Evolutionary conservation across 2,329 filamentous ascomycete genomes (phyloP), one percentile per base, ranked within the genome.

Genomic region (Calonectria henricotiae): DNA sequence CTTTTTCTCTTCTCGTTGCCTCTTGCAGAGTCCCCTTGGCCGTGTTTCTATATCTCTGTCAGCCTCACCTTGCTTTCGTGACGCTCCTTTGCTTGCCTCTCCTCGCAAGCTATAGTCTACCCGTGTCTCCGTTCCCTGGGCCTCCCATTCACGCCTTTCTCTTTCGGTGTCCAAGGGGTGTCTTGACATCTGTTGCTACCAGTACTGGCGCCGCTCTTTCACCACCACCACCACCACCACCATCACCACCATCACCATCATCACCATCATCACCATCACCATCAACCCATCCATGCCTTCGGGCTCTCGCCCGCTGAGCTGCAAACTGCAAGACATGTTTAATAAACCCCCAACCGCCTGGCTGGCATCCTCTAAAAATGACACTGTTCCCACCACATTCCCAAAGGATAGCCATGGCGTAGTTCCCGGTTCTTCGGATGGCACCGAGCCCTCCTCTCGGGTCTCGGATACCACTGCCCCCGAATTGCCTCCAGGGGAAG

Each of bases 271-370:
- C 46, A 49, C n/a, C 6, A 35, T 11, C 11, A 23, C 51, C 32
- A 35, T 5, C 30, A n/a, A 30, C 49, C 25, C 3, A 54, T 20
- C 30, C 35, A 54, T 55, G 51, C 12, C 51, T 0, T 55, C 51
- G 32, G 51, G 23, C 23, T 37, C 51, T 7, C 32, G 30, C 35
- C 32, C 51, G n/a, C 32, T 20, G 20, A 25, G 51, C 13, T 17
- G n/a, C 30, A 55, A 55, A 55, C 35, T 37, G 51, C 30, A 37
- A 20, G 6, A 35, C 51, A 20, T 55, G 30, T 37, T 55, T 55
- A 55, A 55, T 55, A 55, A 55, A 37, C 37, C 30, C 35, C 51
- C 51, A 55, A 55, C 51, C 32, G n/a, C n/a, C 17, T 55, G 51
- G 51, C 4, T 55, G 51, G 12, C 51, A 17, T 11, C 30, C 11